A percentile compares a stretch with the other conserved stretches of the same genome.
Conservation (phyloP, 2,329 filamentous ascomycete species). For the Lasiodiplodia sp. region DNA sequence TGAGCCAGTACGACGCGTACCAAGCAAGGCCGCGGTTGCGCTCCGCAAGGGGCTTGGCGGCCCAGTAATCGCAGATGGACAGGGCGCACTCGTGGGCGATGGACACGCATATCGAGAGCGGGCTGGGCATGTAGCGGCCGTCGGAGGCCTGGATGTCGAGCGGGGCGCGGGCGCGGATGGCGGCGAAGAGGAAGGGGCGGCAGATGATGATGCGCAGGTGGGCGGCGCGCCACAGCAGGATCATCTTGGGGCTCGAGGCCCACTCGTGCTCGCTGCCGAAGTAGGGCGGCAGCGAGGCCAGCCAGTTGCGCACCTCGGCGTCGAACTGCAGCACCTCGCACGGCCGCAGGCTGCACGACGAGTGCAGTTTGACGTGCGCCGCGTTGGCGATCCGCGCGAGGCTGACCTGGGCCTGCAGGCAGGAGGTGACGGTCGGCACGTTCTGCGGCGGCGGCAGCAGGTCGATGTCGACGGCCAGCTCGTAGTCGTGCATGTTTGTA, state of each 20-base stretch:
- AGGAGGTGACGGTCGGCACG: conserved; percentile 4
- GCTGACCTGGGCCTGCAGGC: conserved; percentile 6
- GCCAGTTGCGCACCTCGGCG: conserved; percentile 1
- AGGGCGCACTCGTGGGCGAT: neutral
- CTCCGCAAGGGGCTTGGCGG: neutral
- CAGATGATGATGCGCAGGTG: conserved; percentile 11
- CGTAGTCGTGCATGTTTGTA: conserved; percentile 52
- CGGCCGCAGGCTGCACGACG: neutral
- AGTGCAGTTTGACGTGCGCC: neutral
- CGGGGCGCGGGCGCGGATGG: neutral
- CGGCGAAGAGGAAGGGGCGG: conserved; percentile 13
- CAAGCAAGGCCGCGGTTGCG: conserved; percentile 10
- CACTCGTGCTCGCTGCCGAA: neutral
- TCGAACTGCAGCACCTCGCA: conserved; percentile 5
- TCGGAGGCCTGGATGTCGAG: neutral
- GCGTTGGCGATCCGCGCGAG: conserved; percentile 13
- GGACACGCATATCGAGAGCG: conserved; percentile 7
- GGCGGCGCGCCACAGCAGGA: conserved; percentile 10
- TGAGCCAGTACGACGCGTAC: conserved; percentile 18
- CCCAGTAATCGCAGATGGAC: conserved; percentile 14
- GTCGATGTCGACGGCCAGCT: conserved; percentile 10
- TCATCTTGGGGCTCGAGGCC: conserved; percentile 3
- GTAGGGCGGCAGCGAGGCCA: neutral
- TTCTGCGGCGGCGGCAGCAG: neutral
- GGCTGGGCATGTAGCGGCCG: neutral